A percentile compares a stretch with the other conserved stretches of the same genome.
phyloP scores from a whole-genome alignment of 2,329 filamentous ascomycete genomes.

The Aspergillus proliferans region DNA sequence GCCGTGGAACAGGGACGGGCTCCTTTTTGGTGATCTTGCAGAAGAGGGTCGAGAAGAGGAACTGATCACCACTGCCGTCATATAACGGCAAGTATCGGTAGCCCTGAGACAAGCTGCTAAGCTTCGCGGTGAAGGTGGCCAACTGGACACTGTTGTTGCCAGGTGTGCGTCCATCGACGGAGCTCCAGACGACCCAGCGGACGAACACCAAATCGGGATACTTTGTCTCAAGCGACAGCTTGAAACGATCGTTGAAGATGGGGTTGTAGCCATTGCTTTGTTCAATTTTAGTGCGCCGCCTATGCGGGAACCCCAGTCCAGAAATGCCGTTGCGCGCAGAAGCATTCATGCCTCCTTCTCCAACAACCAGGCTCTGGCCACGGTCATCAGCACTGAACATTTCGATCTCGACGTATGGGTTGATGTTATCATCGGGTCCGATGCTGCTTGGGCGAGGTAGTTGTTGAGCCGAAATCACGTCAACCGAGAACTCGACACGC shows the following conservation, averaged over 20 bases:
- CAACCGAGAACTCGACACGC: conserved; percentile 75
- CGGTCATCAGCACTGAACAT: conserved; percentile 93
- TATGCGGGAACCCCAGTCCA: conserved; percentile 65
- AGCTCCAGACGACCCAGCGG: conserved; percentile 85
- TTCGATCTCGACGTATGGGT: conserved; percentile 92
- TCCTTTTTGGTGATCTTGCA: conserved; percentile 70
- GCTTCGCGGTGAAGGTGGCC: conserved; percentile 87
- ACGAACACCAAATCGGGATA: conserved; percentile 91
- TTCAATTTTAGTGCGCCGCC: conserved; percentile 72
- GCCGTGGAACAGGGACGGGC: conserved; percentile 37
- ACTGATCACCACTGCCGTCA: conserved; percentile 83
- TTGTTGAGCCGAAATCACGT: conserved; percentile 90
- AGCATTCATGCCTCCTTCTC: conserved; percentile 60
- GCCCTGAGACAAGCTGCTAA: conserved; percentile 80
- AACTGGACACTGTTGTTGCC: conserved; percentile 61
- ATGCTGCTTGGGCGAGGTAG: conserved; percentile 75
- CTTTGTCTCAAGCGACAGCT: conserved; percentile 82
- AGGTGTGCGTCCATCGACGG: conserved; percentile 65
- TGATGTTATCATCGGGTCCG: conserved; percentile 67
- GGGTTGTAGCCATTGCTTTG: conserved; percentile 92
- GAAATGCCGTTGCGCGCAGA: conserved; percentile 59
- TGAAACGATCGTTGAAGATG: conserved; percentile 71
- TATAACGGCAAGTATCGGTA: conserved; percentile 88
- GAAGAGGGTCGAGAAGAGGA: conserved; percentile 90
- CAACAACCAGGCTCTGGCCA: conserved; percentile 63